Base-by-base conservation (phyloP, 2,329 filamentous ascomycete genomes). In the Chalaropsis ovoidea region DNA sequence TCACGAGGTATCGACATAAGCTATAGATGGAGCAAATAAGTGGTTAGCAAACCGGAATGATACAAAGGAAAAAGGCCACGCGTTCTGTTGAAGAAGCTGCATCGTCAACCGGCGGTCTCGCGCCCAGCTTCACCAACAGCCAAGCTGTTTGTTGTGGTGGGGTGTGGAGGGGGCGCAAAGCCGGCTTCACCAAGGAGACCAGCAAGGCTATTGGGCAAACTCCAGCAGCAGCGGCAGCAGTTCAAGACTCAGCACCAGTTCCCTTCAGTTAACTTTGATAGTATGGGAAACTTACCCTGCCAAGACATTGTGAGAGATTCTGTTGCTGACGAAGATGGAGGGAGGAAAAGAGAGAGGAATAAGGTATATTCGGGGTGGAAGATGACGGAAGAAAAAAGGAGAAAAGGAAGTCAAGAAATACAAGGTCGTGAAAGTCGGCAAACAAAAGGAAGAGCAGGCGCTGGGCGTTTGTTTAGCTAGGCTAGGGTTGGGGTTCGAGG, bases 241-340 rank as follows among this genome's bases (percentile, higher is more conserved):
- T 52, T 11, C 11, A 41, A 43, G 17, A 35, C 63, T 49, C 49
- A 22, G 62, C 62, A 52, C 6, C 31, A 11, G 27, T 24, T 35
- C 52, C 19, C 27, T 63, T 11, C 31, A 11, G 27, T 24, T 35
- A 63, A n/a, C 27, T 63, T 42, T 22, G 42, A 49, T 27, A 15
- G 31, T 27, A 24, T 41, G n/a, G 24, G 19, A 24, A 41, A 67
- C 73, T 72, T 73, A 89, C 87, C 84, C 86, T 90, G 86, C 86
- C 86, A 88, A 77, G 86, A 88, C 86, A 89, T 87, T 74, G 71
- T 83, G 73, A 35, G 58, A 43, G 17, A 61, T 47, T 62, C 6
- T 67, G 54, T 64, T 45, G 22, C 27, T 54, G 62, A 45, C 4
- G 63, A 68, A 70, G 70, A 65, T 58, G 54, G 61, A 24, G n/a